These are phyloP conservation scores for Pichiaceae sp. DNA, from an alignment of 1,139 yeast species.

Conservation along the genomic window DNA sequence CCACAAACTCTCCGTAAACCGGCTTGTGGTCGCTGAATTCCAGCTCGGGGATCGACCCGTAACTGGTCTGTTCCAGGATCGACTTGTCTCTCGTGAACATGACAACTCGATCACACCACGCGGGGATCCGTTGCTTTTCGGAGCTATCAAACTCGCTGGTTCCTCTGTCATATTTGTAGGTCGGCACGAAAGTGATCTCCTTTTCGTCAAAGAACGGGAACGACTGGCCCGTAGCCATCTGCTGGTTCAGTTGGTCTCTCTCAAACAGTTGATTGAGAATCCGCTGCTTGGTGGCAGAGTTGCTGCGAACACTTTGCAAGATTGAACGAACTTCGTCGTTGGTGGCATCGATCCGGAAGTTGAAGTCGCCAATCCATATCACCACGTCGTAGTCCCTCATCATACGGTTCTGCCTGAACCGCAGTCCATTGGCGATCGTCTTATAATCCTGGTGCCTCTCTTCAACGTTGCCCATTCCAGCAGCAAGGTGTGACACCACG, in stretches of 20 bases:
- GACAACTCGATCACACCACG: slow-evolving; percentile 90
- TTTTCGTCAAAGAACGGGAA: slow-evolving; percentile 53
- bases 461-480: slow-evolving; percentile 69
- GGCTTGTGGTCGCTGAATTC: slow-evolving; percentile 91
- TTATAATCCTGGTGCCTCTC: slow-evolving; percentile 82
- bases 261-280: slow-evolving; percentile 49
- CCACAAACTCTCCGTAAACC: slow-evolving; percentile 69
- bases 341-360: slow-evolving; percentile 66
- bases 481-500: slow-evolving; percentile 85
- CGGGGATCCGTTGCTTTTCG: slow-evolving; percentile 89
- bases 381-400: slow-evolving; percentile 73
- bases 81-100: slow-evolving; percentile 38
- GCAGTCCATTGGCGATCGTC: slow-evolving; percentile 52
- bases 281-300: slow-evolving; percentile 26
- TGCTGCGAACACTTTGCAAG: slow-evolving; percentile 18
- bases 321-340: slow-evolving; percentile 61
- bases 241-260: slow-evolving; percentile 69
- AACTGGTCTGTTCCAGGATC: slow-evolving; percentile 52
- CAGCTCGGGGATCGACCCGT: slow-evolving; percentile 53
- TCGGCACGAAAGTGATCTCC: slow-evolving; percentile 72
- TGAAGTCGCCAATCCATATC: slow-evolving; percentile 92
- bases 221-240: slow-evolving; percentile 58
- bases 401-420: slow-evolving; percentile 40
- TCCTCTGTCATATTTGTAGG: slow-evolving; percentile 88
- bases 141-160: slow-evolving; percentile 63